These are phyloP conservation scores for Eucalyptus regnans DNA, from an alignment of 345 rosid genomes.

Conservation along the genomic window DNA sequence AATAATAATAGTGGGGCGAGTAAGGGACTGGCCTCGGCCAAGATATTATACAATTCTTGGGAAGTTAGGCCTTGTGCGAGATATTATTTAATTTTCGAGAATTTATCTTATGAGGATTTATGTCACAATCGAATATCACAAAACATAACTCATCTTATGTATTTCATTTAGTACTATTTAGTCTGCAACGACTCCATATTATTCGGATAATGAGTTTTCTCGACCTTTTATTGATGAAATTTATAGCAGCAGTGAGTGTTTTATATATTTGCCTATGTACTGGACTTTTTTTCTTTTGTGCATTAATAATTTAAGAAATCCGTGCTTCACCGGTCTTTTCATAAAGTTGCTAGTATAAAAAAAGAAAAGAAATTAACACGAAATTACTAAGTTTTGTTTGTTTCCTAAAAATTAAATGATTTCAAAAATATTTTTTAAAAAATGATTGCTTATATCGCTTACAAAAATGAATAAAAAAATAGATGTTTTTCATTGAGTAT, in stretches of 20 bases:
- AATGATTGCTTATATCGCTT: no score
- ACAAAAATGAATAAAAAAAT: no score
- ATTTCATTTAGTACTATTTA: neutral
- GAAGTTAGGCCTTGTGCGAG: neutral
- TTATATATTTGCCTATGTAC: neutral
- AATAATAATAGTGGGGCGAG: neutral
- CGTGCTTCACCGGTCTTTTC: neutral
- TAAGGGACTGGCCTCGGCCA: neutral
- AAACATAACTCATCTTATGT: neutral
- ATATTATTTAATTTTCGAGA: neutral
- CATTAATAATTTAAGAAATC: neutral
- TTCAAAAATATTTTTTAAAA: no score
- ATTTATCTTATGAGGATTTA: neutral
- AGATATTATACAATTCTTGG: neutral
- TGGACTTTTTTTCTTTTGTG: neutral
- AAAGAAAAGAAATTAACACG: rapidly evolving
- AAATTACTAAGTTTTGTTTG: neutral
- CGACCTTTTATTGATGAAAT: neutral
- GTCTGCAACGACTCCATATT: neutral
- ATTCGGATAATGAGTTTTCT: neutral
- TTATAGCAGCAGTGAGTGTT: neutral
- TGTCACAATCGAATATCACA: neutral
- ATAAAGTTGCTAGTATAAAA: neutral
- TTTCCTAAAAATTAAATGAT: no score
- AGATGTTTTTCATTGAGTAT: neutral